Evolutionary conservation across 352 stramenopile species (phyloP).

Genomic region (Globisporangium barbulae): DNA sequence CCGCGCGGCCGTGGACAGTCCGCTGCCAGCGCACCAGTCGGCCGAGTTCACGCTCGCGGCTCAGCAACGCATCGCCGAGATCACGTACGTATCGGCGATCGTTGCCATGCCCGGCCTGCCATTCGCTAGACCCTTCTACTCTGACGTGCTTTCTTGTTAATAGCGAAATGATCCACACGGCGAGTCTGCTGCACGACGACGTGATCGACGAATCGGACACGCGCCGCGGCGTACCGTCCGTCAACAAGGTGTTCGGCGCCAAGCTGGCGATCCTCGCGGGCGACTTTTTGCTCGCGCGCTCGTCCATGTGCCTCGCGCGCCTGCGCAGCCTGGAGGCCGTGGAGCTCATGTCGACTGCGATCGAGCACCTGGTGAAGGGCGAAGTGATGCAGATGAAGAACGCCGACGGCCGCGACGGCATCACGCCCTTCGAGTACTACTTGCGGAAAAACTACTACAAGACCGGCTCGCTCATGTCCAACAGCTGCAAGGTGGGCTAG

Average conservation of each 20-base stretch:
- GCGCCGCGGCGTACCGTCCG: constrained; percentile 89
- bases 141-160: constrained; percentile 15
- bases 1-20: constrained; percentile 34
- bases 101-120: not conserved
- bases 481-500: constrained; percentile 83
- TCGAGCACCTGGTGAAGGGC: constrained; percentile 98
- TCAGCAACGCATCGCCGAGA: constrained; percentile 80
- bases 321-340: constrained; percentile 95
- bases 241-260: constrained; percentile 97
- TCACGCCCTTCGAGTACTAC: constrained; percentile 94
- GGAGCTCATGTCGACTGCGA: constrained; percentile 97
- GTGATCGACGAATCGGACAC: constrained; percentile 98
- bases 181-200: constrained; percentile 98
- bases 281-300: constrained; percentile 97
- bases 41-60: constrained; percentile 68
- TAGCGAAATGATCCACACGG: constrained; percentile 98
- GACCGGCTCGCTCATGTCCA: constrained; percentile 98
- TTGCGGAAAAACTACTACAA: constrained; percentile 99
- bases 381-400: constrained; percentile 99
- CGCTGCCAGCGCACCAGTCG: constrained; percentile 53
- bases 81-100: constrained; percentile 51
- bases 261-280: constrained; percentile 98
- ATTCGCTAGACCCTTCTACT: not conserved
- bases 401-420: constrained; percentile 52
- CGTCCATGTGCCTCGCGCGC: constrained; percentile 93